Evolutionary conservation across 2,329 filamentous ascomycete genomes (phyloP), one percentile per base, ranked within the genome.

Genomic region (Diaporthe ampelina): DNA sequence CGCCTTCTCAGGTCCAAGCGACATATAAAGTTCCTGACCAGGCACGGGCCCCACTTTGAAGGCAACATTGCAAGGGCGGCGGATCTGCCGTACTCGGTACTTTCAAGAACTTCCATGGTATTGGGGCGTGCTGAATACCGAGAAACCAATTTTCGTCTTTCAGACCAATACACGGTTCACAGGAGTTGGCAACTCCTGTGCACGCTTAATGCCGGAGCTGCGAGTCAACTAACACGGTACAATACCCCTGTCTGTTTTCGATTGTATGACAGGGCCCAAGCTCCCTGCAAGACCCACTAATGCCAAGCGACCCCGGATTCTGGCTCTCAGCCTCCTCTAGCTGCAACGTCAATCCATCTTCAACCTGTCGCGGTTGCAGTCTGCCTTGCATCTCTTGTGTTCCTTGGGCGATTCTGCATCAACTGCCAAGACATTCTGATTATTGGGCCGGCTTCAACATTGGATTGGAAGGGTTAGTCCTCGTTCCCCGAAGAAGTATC

Each of bases 221-320:
- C 7, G 24, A 40, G 45, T 26, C 29, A 26, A 50, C 21, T 48
- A 5, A 29, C 9, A n/a, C 19, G 13, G 40, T 21, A 21, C n/a
- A 61, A 26, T 2, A n/a, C 3, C 40, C 24, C 19, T 48, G 40
- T 24, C 9, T 9, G 1, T 40, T 52, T 21, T 52, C 13, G 15
- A n/a, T 21, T 7, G 21, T 37, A 24, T 0, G n/a, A 5, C 0
- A 11, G 2, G 69, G 69, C 32, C 57, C 69, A 63, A 72, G 70
- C 70, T 56, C 26, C 69, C 21, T 72, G 45, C 45, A 63, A 4
- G 45, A 54, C 48, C 70, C 63, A 54, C 63, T 2, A n/a, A 5
- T 54, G 68, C 65, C 37, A 70, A 37, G 37, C n/a, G 48, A 57
- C 56, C 56, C 73, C 68, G 45, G 73, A 70, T 59, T 56, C 56